Base-by-base conservation (phyloP, 768 basidiomycete genomes). In the Coprinopsis strossmayeri region DNA sequence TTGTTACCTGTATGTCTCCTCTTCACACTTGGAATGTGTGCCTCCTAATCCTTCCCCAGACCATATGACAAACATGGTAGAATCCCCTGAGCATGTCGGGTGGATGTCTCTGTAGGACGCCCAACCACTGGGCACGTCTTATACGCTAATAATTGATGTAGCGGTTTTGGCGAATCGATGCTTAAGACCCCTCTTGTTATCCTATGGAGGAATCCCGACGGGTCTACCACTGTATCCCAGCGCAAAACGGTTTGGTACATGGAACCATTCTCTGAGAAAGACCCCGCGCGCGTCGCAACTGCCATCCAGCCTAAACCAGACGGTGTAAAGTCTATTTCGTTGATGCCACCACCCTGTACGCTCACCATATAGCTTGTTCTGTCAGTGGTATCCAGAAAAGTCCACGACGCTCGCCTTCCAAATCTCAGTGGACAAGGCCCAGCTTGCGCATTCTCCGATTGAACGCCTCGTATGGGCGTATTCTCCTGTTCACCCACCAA, bases 141-240 rank as follows among this genome's bases (percentile, higher is more conserved):
- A 34, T 38, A 27, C 38, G 34, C 46, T 53, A 5, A 53, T 13
- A 7, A 15, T 7, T n/a, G 34, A 51, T 49, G 24, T 50, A 76
- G 74, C 40, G 79, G 78, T 11, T 81, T 75, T 56, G 79, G 81
- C 3, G 52, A 49, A 25, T 63, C 59, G 35, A 79, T 81, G 78
- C 56, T 64, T n/a, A 56, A 66, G 39, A 69, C 74, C 0, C 71
- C 72, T 34, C 79, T 82, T 72, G 72, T 84, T 49, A 74, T 85
- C n/a, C 60, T 73, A 61, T 72, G 72, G 69, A 59, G 62, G 39
- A 69, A 71, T 55, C 57, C 66, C 2, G 78, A 85, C 55, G 77
- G 76, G 2, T 68, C 72, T 3, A 68, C 71, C 37, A 78, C 80
- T 1, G 58, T 86, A 44, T 81, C 80, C 9, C 84, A 86, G 50